These are phyloP conservation scores for Yamadazyma nakazawae DNA, from an alignment of 805 yeast species.

Conservation along the genomic window DNA sequence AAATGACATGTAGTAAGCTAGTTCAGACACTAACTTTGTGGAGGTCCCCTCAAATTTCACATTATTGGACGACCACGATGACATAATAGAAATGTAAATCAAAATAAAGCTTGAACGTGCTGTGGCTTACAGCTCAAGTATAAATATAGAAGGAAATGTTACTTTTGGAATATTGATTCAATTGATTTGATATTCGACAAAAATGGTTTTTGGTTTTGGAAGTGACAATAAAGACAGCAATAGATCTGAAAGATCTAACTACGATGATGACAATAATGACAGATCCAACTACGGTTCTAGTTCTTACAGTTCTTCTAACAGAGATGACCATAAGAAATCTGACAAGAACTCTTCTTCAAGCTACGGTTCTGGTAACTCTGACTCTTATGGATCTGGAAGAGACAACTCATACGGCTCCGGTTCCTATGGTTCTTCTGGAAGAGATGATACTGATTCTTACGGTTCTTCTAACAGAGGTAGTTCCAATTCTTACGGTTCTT, in stretches of 20 bases:
- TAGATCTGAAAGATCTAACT: conserved; percentile 1
- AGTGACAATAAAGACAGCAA: conserved; percentile 16
- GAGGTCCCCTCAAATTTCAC: conserved; percentile 3
- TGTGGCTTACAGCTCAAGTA: neutral
- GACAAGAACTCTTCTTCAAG: neutral
- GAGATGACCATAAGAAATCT: neutral
- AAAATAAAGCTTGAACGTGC: neutral
- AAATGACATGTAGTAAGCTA: no score
- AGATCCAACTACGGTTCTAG: conserved; percentile 7
- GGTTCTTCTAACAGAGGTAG: conserved; percentile 11
- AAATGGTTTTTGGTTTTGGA: conserved; percentile 36
- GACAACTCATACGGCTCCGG: conserved; percentile 8
- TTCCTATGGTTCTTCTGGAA: conserved; percentile 17
- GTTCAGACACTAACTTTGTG: no score
- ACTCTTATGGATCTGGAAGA: conserved; percentile 25
- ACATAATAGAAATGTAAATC: neutral
- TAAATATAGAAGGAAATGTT: neutral
- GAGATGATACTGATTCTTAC: conserved; percentile 3
- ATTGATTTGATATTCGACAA: neutral
- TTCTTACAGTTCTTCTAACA: neutral
- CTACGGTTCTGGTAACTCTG: conserved; percentile 10
- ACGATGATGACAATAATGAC: conserved; percentile 2
- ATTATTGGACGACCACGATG: neutral
- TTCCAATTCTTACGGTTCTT: conserved; percentile 24
- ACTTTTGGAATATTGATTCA: neutral